phyloP scores from a whole-genome alignment of 768 basidiomycete species.

The Fibroporia radiculosa region DNA sequence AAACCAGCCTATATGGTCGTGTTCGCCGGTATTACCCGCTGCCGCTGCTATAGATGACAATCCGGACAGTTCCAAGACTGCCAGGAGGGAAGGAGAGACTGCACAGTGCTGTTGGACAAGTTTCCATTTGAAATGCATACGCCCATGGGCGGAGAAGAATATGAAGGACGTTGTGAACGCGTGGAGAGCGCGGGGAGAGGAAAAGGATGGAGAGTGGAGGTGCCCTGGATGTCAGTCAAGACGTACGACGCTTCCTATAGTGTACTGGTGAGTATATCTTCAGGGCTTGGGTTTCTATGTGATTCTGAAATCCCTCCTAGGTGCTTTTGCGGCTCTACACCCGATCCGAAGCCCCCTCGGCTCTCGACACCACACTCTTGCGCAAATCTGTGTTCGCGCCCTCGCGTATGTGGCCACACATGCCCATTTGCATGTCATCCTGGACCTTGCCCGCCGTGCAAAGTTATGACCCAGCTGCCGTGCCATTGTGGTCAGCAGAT shows the following conservation, averaged over 20 bases:
- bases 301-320: constrained; percentile 28
- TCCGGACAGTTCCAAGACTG: neutral
- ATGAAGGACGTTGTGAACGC: constrained; percentile 67
- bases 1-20: constrained; percentile 81
- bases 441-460: constrained; percentile 93
- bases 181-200: constrained; percentile 64
- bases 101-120: constrained; percentile 80
- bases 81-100: constrained; percentile 8
- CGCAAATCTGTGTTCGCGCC: constrained; percentile 57
- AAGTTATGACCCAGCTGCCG: constrained; percentile 62
- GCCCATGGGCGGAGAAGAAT: constrained; percentile 80
- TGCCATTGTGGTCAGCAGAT: constrained; percentile 71
- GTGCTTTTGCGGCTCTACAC: constrained; percentile 77
- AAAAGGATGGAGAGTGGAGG: constrained; percentile 72
- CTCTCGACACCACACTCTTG: constrained; percentile 75
- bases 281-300: neutral
- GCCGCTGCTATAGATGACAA: constrained; percentile 18
- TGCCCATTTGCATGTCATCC: constrained; percentile 89
- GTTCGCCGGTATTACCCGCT: constrained; percentile 55
- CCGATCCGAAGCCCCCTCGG: constrained; percentile 65
- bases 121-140: constrained; percentile 87
- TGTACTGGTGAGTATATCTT: constrained; percentile 43
- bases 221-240: constrained; percentile 91
- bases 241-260: constrained; percentile 54
- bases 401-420: constrained; percentile 64